These are phyloP conservation scores for Coniochaeta ligniaria DNA, from an alignment of 2,329 filamentous ascomycete genomes.

Conservation along the genomic window DNA sequence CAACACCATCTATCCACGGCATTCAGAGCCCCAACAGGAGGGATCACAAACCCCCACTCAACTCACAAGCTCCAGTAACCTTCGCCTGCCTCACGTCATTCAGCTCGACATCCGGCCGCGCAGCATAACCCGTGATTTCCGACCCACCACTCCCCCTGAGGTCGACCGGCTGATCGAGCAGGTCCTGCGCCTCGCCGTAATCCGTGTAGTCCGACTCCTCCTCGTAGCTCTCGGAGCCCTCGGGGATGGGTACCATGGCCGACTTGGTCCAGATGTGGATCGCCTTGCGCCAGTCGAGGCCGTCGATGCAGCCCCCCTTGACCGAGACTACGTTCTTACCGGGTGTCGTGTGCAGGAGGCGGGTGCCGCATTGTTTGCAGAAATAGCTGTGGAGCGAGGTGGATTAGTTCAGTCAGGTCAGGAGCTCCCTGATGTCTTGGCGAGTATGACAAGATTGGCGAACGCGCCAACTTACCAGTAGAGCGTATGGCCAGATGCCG, in stretches of 20 bases:
- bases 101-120: background rate
- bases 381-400: slow-evolving; percentile 43
- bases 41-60: background rate
- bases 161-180: slow-evolving; percentile 37
- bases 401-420: background rate
- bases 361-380: slow-evolving; percentile 58
- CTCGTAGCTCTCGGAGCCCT: slow-evolving; percentile 48
- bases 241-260: slow-evolving; percentile 63
- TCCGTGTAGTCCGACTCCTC: slow-evolving; percentile 41
- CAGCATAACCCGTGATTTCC: background rate
- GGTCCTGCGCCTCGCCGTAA: slow-evolving; percentile 35
- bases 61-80: background rate
- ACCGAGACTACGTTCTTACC: slow-evolving; percentile 55
- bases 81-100: background rate
- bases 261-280: slow-evolving; percentile 63
- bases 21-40: background rate
- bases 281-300: slow-evolving; percentile 51
- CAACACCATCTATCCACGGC: background rate
- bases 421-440: too few species aligned
- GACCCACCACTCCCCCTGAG: slow-evolving; percentile 24
- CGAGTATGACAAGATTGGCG: background rate
- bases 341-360: slow-evolving; percentile 54
- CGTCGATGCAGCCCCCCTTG: slow-evolving; percentile 61
- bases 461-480: slow-evolving; percentile 39
- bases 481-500: slow-evolving; percentile 46